Percentiles rank a stretch among this genome's conserved stretches.
phyloP scores from a whole-genome alignment of 1,284 basidiomycete species.

The Moesziomyces antarcticus region DNA sequence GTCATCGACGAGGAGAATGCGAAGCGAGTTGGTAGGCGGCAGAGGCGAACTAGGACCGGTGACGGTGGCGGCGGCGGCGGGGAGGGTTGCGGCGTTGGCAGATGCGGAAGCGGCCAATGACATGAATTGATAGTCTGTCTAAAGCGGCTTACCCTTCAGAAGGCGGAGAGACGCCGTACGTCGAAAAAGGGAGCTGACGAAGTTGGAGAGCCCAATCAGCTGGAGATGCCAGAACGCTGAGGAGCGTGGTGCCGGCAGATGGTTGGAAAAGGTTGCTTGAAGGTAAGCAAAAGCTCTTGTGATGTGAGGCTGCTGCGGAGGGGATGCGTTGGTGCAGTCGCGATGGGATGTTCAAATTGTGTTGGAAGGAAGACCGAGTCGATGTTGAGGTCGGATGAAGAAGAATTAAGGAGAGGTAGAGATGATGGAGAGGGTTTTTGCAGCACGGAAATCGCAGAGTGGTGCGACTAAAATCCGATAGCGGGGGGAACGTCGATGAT shows the following conservation, averaged over 20 bases:
- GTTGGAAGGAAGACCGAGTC: neutral
- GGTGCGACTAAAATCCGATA: constrained; percentile 27
- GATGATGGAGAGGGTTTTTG: neutral
- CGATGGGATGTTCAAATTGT: too few species aligned
- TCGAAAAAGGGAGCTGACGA: constrained; percentile 7
- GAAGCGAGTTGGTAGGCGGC: constrained; percentile 41
- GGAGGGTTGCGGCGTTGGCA: constrained; percentile 6
- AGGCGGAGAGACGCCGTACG: constrained; percentile 9
- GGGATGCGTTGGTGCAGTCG: neutral
- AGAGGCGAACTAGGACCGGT: constrained; percentile 25
- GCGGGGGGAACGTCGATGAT: constrained; percentile 27
- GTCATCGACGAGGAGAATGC: constrained; percentile 61
- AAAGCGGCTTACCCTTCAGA: constrained; percentile 42
- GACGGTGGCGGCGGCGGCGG: constrained; percentile 10
- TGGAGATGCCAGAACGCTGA: neutral
- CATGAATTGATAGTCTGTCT: constrained; percentile 25
- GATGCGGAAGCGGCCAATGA: constrained; percentile 8
- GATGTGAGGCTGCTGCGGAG: too few species aligned
- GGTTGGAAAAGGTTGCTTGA: neutral
- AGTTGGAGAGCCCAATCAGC: constrained; percentile 6
- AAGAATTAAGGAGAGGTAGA: neutral
- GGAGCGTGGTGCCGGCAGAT: neutral
- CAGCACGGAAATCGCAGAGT: constrained; percentile 33
- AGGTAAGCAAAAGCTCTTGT: too few species aligned
- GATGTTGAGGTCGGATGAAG: neutral